Evolutionary conservation across 805 yeast species (phyloP).

Genomic region (Sugiyamaella qingdaonensis): DNA sequence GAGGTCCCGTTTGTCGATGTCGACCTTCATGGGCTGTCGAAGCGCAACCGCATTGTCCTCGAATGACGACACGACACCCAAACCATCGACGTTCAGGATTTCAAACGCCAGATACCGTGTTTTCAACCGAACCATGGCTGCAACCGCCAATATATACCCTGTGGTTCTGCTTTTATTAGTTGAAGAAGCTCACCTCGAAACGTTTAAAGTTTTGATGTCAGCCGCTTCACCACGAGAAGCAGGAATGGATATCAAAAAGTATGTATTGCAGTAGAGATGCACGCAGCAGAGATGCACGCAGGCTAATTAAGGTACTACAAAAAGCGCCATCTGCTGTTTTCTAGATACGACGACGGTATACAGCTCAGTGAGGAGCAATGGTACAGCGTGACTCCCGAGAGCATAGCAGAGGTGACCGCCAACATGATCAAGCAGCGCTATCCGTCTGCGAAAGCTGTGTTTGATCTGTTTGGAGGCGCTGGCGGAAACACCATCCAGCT

Average conservation of each 20-base stretch:
- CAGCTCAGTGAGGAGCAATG: constrained; percentile 68
- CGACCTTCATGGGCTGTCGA: constrained; percentile 23
- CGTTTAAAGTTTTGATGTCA: neutral
- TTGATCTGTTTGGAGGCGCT: constrained; percentile 82
- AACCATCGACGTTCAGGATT: constrained; percentile 41
- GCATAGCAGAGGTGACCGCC: constrained; percentile 49
- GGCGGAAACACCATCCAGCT: constrained; percentile 84
- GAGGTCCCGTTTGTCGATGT: constrained; percentile 48
- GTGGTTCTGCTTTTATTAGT: neutral
- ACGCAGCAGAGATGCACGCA: neutral
- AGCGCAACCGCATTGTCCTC: constrained; percentile 9
- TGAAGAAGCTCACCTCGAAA: neutral
- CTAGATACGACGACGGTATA: constrained; percentile 62
- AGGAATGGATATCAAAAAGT: neutral
- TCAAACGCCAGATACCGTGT: constrained; percentile 82
- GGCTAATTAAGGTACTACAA: constrained; percentile 19
- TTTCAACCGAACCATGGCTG: constrained; percentile 83
- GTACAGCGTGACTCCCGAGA: constrained; percentile 87
- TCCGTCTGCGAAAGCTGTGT: constrained; percentile 29
- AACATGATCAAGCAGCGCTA: constrained; percentile 14
- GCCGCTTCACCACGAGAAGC: neutral
- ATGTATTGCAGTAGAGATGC: too few relatives aligned
- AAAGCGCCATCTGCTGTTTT: constrained; percentile 56
- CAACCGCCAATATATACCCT: neutral
- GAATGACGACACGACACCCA: neutral